These are phyloP conservation scores for Coniochaeta sp. DNA, from an alignment of 2,329 filamentous ascomycete genomes.

Conservation along the genomic window DNA sequence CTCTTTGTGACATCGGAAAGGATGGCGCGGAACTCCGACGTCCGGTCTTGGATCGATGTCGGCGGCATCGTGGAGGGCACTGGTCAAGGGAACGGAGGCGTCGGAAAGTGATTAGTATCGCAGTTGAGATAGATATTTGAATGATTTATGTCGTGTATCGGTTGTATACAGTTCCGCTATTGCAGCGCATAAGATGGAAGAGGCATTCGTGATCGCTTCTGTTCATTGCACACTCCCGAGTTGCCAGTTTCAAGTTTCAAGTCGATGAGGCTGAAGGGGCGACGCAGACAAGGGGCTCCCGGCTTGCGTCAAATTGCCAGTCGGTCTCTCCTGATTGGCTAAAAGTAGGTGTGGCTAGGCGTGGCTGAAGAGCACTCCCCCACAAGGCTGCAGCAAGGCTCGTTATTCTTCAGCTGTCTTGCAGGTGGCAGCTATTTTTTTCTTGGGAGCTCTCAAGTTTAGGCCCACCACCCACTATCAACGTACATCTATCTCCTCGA, in stretches of 20 bases:
- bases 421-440: slow-evolving; percentile 3
- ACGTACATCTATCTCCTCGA: not conserved
- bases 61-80: slow-evolving; percentile 43
- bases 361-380: not conserved
- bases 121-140: not conserved
- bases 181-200: not conserved
- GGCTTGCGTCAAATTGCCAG: not conserved
- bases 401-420: not conserved
- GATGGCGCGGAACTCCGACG: slow-evolving; percentile 89
- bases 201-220: not conserved
- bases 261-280: not conserved
- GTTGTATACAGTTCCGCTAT: not conserved
- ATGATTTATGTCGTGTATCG: not conserved
- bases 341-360: not conserved
- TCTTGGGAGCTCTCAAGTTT: not conserved
- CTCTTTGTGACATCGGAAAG: slow-evolving; percentile 77
- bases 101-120: not conserved
- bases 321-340: not conserved
- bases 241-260: slow-evolving; percentile 2
- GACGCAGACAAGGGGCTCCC: not conserved
- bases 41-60: slow-evolving; percentile 89
- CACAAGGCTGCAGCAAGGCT: not conserved
- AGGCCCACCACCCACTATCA: not conserved
- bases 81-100: not conserved
- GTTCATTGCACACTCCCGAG: not conserved